Evolutionary conservation across 2,329 filamentous ascomycete species (phyloP).

Genomic region (Cladosporium sp.): DNA sequence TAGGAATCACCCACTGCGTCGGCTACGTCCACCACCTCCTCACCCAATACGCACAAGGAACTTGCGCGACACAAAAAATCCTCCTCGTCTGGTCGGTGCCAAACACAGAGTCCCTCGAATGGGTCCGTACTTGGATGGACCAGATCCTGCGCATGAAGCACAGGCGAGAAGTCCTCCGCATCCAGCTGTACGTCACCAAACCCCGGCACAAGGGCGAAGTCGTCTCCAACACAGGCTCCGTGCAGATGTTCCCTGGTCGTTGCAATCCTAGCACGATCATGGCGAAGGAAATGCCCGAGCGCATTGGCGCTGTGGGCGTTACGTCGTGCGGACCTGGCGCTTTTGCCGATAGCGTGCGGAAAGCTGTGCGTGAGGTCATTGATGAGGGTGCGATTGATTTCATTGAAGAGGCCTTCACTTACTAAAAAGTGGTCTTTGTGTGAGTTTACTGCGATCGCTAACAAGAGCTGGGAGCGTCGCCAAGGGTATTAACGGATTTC

Average conservation of each 20-base stretch:
- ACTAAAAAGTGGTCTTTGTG: slow-evolving; percentile 34
- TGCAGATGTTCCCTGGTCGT: slow-evolving; percentile 60
- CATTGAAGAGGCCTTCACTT: slow-evolving; percentile 63
- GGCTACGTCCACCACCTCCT: slow-evolving; percentile 71
- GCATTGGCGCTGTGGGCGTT: slow-evolving; percentile 57
- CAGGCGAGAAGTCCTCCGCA: slow-evolving; percentile 55
- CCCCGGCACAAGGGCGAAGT: slow-evolving; percentile 53
- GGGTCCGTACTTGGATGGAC: slow-evolving; percentile 65
- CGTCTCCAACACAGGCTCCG: slow-evolving; percentile 51
- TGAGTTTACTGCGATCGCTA: neutral
- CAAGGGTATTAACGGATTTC: slow-evolving; percentile 1
- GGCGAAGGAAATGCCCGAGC: slow-evolving; percentile 52
- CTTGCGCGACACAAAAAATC: slow-evolving; percentile 66
- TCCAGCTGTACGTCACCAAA: slow-evolving; percentile 61
- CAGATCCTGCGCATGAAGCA: slow-evolving; percentile 57
- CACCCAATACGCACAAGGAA: slow-evolving; percentile 62
- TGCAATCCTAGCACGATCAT: slow-evolving; percentile 54
- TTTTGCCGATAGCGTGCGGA: slow-evolving; percentile 59
- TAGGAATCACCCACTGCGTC: slow-evolving; percentile 76
- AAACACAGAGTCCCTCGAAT: slow-evolving; percentile 61
- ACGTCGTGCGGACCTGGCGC: slow-evolving; percentile 61
- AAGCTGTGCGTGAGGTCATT: slow-evolving; percentile 49
- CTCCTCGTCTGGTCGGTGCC: slow-evolving; percentile 77
- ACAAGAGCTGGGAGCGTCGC: slow-evolving; percentile 3
- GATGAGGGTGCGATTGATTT: slow-evolving; percentile 56